Conservation (phyloP, 306 rosid species). For the Psophocarpus tetragonolobus region DNA sequence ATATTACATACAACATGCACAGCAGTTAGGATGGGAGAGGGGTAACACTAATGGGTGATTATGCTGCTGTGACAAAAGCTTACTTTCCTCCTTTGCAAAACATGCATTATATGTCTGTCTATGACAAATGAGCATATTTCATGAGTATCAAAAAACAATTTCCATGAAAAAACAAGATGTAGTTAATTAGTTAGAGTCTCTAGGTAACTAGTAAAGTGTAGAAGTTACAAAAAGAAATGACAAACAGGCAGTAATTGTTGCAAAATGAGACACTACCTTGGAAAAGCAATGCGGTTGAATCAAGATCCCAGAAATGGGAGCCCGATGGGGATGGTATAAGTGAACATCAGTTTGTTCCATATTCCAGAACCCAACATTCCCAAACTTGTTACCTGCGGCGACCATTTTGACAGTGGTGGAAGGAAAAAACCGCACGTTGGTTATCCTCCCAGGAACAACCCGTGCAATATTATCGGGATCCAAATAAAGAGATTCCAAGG, state of each 20-base stretch:
- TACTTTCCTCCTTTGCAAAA: neutral
- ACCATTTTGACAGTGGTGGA: constrained; percentile 53
- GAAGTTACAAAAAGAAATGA: neutral
- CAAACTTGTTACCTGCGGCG: constrained; percentile 66
- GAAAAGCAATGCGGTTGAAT: constrained; percentile 63
- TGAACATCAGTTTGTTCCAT: constrained; percentile 47
- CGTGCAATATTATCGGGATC: constrained; percentile 65
- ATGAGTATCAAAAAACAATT: neutral
- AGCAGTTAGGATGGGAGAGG: neutral
- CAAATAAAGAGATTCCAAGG: constrained; percentile 55
- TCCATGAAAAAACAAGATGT: neutral
- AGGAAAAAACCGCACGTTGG: constrained; percentile 57
- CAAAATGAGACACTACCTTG: constrained; percentile 49
- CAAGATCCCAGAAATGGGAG: constrained; percentile 72
- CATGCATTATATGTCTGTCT: neutral
- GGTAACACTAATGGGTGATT: neutral
- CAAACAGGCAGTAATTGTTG: neutral
- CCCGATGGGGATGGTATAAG: constrained; percentile 65
- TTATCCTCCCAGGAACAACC: constrained; percentile 66
- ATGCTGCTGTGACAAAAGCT: neutral
- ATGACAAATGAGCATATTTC: neutral
- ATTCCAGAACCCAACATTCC: constrained; percentile 83
- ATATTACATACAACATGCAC: neutral
- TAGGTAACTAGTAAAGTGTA: neutral
- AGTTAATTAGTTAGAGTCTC: neutral